These are phyloP conservation scores for Globisporangium mamillatum DNA, from an alignment of 352 stramenopile genomes.

Conservation along the genomic window DNA sequence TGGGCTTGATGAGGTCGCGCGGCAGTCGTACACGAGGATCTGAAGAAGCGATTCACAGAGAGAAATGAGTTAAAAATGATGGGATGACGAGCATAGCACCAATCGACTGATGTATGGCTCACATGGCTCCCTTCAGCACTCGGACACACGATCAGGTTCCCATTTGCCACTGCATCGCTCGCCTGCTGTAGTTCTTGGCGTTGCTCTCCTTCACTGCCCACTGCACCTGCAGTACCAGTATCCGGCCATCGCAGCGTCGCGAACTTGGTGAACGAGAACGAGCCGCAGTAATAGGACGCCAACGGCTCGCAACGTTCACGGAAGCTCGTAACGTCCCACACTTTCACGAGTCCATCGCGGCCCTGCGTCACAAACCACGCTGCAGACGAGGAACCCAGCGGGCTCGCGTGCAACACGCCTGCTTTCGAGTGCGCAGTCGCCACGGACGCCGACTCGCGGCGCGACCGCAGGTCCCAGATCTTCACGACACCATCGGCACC, in stretches of 20 bases:
- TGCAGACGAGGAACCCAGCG: slow-evolving; percentile 4
- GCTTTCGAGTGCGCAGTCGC: slow-evolving; percentile 60
- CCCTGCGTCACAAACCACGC: slow-evolving; percentile 62
- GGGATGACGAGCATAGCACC: not conserved
- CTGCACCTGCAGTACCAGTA: not conserved
- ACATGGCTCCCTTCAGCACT: slow-evolving; percentile 34
- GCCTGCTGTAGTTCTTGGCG: not conserved
- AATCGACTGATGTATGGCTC: not conserved
- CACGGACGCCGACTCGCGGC: slow-evolving; percentile 42
- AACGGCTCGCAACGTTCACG: slow-evolving; percentile 22
- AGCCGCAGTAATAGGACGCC: slow-evolving; percentile 48
- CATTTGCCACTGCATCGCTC: slow-evolving; percentile 7
- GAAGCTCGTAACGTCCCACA: slow-evolving; percentile 53
- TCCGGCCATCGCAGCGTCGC: slow-evolving; percentile 40
- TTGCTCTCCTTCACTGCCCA: not conserved
- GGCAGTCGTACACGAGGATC: slow-evolving; percentile 50
- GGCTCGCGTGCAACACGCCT: slow-evolving; percentile 56
- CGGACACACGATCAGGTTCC: slow-evolving; percentile 39
- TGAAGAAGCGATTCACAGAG: slow-evolving; percentile 15
- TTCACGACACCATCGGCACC: slow-evolving; percentile 64
- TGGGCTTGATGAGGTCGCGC: slow-evolving; percentile 24
- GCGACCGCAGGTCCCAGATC: slow-evolving; percentile 66
- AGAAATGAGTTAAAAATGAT: not conserved
- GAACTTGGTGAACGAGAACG: slow-evolving; percentile 67
- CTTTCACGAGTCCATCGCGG: slow-evolving; percentile 62